Evolutionary conservation across 257 asterid species (phyloP).

Genomic region (Solanum virginianum): DNA sequence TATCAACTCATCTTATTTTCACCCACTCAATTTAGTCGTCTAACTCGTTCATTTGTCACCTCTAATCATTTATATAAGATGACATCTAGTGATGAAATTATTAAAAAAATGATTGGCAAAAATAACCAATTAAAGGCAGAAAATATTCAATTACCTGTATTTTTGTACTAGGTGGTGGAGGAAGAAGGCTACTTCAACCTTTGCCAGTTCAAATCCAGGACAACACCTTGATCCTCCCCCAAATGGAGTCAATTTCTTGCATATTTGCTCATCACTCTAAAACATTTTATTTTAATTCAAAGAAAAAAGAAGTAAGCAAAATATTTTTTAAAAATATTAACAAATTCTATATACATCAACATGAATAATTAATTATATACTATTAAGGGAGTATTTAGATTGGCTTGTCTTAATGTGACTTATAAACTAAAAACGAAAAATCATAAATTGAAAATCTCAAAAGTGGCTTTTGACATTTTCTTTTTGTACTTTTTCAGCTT

Average conservation of each 20-base stretch:
- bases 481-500: no score
- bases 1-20: background rate
- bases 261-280: slow-evolving; percentile 45
- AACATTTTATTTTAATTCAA: background rate
- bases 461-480: no score
- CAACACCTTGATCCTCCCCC: slow-evolving; percentile 81
- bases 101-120: background rate
- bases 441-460: no score
- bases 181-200: slow-evolving; percentile 70
- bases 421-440: no score
- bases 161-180: slow-evolving; percentile 53
- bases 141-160: slow-evolving; percentile 26
- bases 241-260: slow-evolving; percentile 70
- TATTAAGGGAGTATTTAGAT: no score
- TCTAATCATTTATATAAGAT: no score
- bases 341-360: background rate
- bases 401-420: no score
- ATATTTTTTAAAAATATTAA: background rate
- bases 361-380: background rate
- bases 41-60: background rate
- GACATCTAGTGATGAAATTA: background rate
- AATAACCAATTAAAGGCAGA: background rate
- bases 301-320: background rate
- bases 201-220: slow-evolving; percentile 76
- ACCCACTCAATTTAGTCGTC: accelerated